Base-by-base conservation (phyloP, 352 stramenopile genomes). In the Blastocystis sp. region DNA sequence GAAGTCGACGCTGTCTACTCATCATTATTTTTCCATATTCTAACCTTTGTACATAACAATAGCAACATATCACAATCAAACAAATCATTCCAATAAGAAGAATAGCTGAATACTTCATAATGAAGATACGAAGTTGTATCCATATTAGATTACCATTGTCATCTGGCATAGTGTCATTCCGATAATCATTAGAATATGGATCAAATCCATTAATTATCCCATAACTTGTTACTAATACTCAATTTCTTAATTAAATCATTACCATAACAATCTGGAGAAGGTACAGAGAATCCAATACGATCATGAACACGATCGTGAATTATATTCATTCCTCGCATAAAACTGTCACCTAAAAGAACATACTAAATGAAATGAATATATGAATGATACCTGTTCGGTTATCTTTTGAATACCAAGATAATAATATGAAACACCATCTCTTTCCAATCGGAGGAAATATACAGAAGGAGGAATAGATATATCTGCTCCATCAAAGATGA, bases 331-430 rank as follows among this genome's bases (percentile, higher is more conserved):
- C 66, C 66, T 9, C 66, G 66, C 66, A 78, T 24, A 21, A 78
- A 78, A 29, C 24, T 29, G 37, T 78, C 66, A 35, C 66, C 66
- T 16, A 78, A 21, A 21, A 78, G 43, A 19, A 78, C 35, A 35
- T 78, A 78, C 66, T 78, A 78, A 29, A 16, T 27, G 6, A 42
- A 0, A 78, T 29, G 12, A 4, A 11, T 32, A 19, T 27, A 14
- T n/a, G 6, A 58, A 37, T 58, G 4, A 14, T 57, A 78, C 66
- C 14, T 29, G 35, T 11, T 29, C 35, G 9, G 12, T 27, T 6
- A 78, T 42, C 6, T 27, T 12, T 27, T 78, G 27, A n/a, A 78
- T 54, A 19, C 66, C 66, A 27, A 78, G 66, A 78, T 78, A 78
- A 24, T 42, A 78, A 35, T 78, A 78, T 35, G 66, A 39, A 35